Evolutionary conservation across 2,329 filamentous ascomycete genomes (phyloP).

Genomic region (Apiospora arundinis): DNA sequence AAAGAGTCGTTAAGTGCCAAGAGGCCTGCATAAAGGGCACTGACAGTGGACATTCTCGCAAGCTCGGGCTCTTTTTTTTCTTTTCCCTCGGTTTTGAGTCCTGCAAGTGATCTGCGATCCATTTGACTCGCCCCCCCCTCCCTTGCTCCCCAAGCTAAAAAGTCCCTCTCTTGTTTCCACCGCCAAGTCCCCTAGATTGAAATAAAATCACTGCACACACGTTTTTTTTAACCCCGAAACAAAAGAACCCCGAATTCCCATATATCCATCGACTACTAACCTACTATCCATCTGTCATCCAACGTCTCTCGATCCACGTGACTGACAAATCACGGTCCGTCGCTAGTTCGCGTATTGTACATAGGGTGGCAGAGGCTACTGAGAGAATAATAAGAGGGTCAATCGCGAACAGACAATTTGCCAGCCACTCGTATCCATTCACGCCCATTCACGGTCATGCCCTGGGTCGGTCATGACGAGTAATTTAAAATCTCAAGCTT

Average conservation of each 20-base stretch:
- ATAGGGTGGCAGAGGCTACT: too few relatives aligned
- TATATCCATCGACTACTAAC: not conserved
- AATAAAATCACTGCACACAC: not conserved
- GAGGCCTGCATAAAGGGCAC: not conserved
- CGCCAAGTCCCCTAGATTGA: conserved; percentile 3
- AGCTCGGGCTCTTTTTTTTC: not conserved
- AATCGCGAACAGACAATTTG: not conserved
- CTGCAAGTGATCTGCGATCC: conserved; percentile 19
- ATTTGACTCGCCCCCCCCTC: not conserved
- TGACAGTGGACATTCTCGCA: not conserved
- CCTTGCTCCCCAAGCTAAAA: not conserved
- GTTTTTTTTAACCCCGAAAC: conserved; percentile 9
- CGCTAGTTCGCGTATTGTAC: too few relatives aligned
- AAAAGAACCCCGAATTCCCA: conserved; percentile 8
- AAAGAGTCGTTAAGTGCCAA: not conserved
- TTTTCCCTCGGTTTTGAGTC: not conserved
- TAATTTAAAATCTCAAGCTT: not conserved
- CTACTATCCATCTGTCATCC: not conserved
- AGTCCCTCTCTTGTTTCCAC: not conserved
- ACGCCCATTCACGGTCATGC: not conserved
- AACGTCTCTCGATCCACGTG: not conserved
- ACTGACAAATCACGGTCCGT: not conserved
- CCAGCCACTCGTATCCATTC: not conserved
- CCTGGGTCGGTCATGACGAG: not conserved
- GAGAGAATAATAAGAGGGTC: not conserved